A percentile compares a stretch with the other conserved stretches of the same genome.
These are phyloP conservation scores for Prototheca stagnorum DNA, from an alignment of 163 green algal species.

Conservation along the genomic window DNA sequence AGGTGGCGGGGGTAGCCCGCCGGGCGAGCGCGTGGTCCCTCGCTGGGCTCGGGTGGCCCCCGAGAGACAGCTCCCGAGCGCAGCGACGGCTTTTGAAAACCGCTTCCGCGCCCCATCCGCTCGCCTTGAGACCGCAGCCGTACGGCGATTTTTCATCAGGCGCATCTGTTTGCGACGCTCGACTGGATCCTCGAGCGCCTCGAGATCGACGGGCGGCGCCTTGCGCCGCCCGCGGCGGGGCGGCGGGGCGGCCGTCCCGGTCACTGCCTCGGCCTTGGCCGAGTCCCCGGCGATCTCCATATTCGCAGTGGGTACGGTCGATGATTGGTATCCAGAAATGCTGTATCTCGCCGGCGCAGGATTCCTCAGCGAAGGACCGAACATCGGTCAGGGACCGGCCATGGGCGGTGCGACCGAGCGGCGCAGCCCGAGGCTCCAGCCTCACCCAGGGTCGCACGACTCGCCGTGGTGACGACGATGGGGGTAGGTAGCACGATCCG, in stretches of 20 bases:
- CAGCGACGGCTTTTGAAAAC: no score
- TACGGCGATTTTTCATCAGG: constrained; percentile 45
- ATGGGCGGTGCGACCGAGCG: no score
- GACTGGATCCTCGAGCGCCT: constrained; percentile 20
- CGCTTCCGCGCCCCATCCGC: no score
- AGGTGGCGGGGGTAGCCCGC: neutral
- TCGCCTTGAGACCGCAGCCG: constrained; percentile 31
- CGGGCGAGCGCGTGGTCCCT: neutral
- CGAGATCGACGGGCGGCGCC: neutral
- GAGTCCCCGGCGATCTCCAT: neutral
- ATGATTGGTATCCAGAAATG: neutral
- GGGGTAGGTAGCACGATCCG: no score
- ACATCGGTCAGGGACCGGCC: neutral
- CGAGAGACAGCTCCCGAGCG: no score
- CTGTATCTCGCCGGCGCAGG: neutral
- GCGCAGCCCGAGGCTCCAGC: no score
- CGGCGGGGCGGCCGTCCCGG: neutral
- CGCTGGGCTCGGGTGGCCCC: no score
- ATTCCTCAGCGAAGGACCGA: neutral
- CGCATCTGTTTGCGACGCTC: constrained; percentile 36
- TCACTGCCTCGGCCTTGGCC: neutral
- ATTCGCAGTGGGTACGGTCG: no score
- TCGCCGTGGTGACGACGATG: no score
- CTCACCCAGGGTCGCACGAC: no score
- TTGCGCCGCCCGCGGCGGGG: neutral